These are phyloP conservation scores for Neospora caninum DNA, from an alignment of 169 alveolate genomes.

Conservation along the genomic window DNA sequence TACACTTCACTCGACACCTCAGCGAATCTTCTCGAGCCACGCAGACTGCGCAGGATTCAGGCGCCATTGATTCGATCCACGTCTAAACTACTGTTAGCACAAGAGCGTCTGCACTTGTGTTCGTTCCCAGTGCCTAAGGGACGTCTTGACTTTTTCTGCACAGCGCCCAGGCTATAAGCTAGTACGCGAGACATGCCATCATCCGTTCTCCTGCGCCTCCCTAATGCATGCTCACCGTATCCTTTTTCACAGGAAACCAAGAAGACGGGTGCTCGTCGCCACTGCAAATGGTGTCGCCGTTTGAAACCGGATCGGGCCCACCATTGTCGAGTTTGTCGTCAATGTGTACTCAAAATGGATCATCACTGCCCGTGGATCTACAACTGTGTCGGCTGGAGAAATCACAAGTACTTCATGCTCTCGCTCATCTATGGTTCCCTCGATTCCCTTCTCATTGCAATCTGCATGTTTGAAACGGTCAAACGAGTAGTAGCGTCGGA, in stretches of 20 bases:
- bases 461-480: conserved; percentile 78
- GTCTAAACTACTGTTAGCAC: too few species aligned
- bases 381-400: conserved; percentile 89
- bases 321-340: conserved; percentile 89
- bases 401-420: conserved; percentile 87
- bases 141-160: too few species aligned
- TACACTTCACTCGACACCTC: too few species aligned
- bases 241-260: conserved; percentile 93
- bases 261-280: conserved; percentile 87
- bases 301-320: conserved; percentile 93
- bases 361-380: conserved; percentile 93
- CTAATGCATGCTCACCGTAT: too few species aligned
- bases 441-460: conserved; percentile 74
- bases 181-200: too few species aligned
- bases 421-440: conserved; percentile 80
- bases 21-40: too few species aligned
- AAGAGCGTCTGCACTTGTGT: too few species aligned
- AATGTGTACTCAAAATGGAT: conserved; percentile 90
- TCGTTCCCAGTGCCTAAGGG: too few species aligned
- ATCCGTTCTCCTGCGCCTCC: too few species aligned
- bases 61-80: too few species aligned
- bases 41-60: too few species aligned
- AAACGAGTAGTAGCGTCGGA: conserved; percentile 51
- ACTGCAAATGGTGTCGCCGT: conserved; percentile 90
- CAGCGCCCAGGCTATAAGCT: too few species aligned